Conservation (phyloP, 1,284 basidiomycete genomes). For the Somion occarium region DNA sequence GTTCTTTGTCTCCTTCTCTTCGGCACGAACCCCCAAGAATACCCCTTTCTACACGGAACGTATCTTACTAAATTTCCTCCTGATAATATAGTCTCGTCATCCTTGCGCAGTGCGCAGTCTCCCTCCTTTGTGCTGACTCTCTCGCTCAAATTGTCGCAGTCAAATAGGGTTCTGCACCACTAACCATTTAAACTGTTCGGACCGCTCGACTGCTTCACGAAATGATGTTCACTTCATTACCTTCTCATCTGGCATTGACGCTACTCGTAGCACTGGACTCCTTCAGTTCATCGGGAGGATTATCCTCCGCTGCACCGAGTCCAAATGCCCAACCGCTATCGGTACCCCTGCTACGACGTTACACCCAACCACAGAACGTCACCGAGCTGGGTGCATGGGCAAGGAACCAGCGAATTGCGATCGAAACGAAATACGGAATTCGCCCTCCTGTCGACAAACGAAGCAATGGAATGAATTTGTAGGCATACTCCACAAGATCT, state of each 20-base stretch:
- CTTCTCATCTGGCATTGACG: background rate
- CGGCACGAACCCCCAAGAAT: background rate
- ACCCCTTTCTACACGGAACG: background rate
- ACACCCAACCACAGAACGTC: background rate
- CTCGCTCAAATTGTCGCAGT: too few species aligned
- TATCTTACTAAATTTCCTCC: background rate
- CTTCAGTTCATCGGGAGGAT: background rate
- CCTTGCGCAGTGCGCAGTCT: background rate
- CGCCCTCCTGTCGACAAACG: background rate
- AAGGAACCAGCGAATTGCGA: conserved; percentile 1
- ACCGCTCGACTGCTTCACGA: background rate
- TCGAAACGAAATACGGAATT: conserved; percentile 12
- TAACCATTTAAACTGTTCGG: too few species aligned
- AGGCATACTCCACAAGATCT: background rate
- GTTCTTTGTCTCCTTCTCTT: too few species aligned
- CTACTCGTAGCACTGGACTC: background rate
- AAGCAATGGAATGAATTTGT: conserved; percentile 11
- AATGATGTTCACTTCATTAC: background rate
- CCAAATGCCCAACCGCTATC: background rate
- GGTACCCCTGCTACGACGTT: background rate
- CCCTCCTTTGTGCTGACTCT: too few species aligned
- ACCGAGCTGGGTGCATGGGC: conserved; percentile 10
- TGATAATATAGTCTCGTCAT: background rate
- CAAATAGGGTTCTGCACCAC: background rate
- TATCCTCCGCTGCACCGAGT: background rate